Percentiles rank a stretch among this genome's conserved stretches.
These are phyloP conservation scores for Nectriaceae sp. DNA, from an alignment of 2,329 filamentous ascomycete species.

Conservation along the genomic window DNA sequence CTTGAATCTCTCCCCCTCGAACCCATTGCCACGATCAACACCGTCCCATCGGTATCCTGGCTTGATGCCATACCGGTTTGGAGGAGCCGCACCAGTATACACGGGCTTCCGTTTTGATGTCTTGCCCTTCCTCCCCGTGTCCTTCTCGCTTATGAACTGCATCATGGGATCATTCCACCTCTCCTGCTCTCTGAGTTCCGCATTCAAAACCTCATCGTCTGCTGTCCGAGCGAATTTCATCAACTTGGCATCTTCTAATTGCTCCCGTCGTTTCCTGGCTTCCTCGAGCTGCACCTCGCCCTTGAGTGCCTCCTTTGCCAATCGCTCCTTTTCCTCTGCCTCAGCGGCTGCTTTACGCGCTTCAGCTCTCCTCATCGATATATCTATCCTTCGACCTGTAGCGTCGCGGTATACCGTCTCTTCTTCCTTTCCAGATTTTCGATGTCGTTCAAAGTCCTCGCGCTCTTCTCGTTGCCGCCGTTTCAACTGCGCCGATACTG, in stretches of 20 bases:
- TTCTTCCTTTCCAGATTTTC: constrained; percentile 52
- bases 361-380: constrained; percentile 87
- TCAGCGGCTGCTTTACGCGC: constrained; percentile 66
- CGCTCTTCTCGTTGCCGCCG: constrained; percentile 67
- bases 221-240: constrained; percentile 77
- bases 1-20: constrained; percentile 91
- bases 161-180: constrained; percentile 96
- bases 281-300: constrained; percentile 82
- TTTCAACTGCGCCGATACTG: constrained; percentile 71
- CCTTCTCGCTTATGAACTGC: constrained; percentile 64
- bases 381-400: constrained; percentile 89
- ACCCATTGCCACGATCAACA: constrained; percentile 90
- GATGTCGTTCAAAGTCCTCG: constrained; percentile 48
- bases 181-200: constrained; percentile 72
- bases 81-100: constrained; percentile 78
- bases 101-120: constrained; percentile 56
- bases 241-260: constrained; percentile 77
- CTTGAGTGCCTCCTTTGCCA: constrained; percentile 69
- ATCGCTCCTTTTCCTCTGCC: constrained; percentile 70
- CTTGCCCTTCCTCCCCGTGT: constrained; percentile 31
- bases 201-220: constrained; percentile 88
- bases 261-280: constrained; percentile 63
- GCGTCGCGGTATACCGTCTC: constrained; percentile 97
- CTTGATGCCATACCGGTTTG: constrained; percentile 91
- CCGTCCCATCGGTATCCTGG: constrained; percentile 97